Conservation (phyloP, 192 early-diverging fungal species). For the Coemansia umbellata region DNA sequence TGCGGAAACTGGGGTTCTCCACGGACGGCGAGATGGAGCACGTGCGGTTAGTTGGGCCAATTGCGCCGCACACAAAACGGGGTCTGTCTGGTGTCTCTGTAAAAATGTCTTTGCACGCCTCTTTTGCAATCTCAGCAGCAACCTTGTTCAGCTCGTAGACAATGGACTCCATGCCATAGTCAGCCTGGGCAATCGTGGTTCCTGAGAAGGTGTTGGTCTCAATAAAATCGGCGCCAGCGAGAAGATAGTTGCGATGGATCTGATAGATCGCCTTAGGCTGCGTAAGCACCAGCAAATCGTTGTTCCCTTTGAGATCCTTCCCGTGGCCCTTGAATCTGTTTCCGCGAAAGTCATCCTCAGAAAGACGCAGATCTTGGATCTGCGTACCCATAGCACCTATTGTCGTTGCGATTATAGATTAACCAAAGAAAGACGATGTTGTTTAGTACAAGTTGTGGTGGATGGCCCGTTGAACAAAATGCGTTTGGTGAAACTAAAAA, state of each 20-base stretch:
- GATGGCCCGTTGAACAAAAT: too few species aligned
- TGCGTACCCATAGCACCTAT: constrained; percentile 86
- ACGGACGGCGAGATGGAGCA: constrained; percentile 95
- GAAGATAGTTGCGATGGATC: constrained; percentile 88
- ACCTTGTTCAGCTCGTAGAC: constrained; percentile 94
- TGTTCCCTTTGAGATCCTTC: constrained; percentile 93
- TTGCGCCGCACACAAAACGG: constrained; percentile 85
- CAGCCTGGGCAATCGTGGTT: constrained; percentile 88
- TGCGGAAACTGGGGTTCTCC: constrained; percentile 92
- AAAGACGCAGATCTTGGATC: constrained; percentile 79
- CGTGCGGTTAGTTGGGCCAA: constrained; percentile 94
- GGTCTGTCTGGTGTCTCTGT: constrained; percentile 70
- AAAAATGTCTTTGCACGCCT: constrained; percentile 79
- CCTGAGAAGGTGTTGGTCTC: constrained; percentile 97
- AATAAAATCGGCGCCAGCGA: constrained; percentile 88
- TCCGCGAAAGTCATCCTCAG: constrained; percentile 82
- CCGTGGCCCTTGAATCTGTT: constrained; percentile 78
- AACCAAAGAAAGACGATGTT: too few species aligned
- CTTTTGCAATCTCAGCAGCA: constrained; percentile 78
- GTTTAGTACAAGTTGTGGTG: too few species aligned
- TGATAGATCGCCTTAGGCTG: constrained; percentile 82
- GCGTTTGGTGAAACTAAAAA: background rate
- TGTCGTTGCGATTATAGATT: background rate
- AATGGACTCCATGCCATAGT: constrained; percentile 80
- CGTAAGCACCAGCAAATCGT: constrained; percentile 90